Conservation (phyloP, 2,329 filamentous ascomycete species). For the Alternaria sp. region DNA sequence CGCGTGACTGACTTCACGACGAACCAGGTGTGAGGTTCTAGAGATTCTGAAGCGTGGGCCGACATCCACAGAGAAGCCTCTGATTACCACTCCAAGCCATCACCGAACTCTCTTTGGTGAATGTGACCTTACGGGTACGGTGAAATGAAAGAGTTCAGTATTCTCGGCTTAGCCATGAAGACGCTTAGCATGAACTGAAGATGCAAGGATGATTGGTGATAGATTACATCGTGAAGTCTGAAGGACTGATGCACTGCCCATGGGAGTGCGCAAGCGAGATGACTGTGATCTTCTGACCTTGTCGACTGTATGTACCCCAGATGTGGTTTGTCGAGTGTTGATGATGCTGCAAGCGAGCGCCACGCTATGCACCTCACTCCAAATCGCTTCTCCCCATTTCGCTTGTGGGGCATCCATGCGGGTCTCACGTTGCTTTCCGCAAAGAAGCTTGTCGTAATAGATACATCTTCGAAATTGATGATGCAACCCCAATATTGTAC, state of each 20-base stretch:
- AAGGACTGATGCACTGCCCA: background rate
- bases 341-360: conserved; percentile 1
- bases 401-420: conserved; percentile 17
- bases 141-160: background rate
- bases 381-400: conserved; percentile 22
- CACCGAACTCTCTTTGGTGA: conserved; percentile 10
- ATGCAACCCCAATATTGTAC: background rate
- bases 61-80: conserved; percentile 20
- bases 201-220: background rate
- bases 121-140: conserved; percentile 26
- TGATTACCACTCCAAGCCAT: conserved; percentile 35
- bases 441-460: background rate
- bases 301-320: background rate
- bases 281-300: background rate
- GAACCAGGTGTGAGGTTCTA: conserved; percentile 30
- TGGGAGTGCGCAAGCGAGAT: background rate
- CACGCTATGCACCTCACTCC: conserved; percentile 12
- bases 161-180: background rate
- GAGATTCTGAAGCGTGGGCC: conserved; percentile 13
- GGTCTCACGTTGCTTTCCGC: conserved; percentile 9
- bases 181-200: background rate
- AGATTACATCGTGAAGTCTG: background rate
- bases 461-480: background rate
- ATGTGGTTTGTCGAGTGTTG: background rate
- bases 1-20: conserved; percentile 41